These are phyloP conservation scores for Kazachstania martiniae DNA, from an alignment of 805 yeast species.

Conservation along the genomic window DNA sequence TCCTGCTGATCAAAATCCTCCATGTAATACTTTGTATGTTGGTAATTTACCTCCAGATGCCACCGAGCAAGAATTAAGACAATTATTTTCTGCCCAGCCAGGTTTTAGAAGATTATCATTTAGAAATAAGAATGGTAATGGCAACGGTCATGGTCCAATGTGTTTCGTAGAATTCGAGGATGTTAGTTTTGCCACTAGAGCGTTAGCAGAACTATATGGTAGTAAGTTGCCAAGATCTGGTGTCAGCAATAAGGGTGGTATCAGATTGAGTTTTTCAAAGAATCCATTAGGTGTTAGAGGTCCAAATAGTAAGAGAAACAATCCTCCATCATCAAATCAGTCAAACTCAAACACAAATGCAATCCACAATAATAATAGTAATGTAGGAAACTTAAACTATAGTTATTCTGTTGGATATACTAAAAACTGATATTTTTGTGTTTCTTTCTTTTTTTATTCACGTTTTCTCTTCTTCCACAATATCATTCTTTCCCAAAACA, in stretches of 20 bases:
- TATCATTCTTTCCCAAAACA: background rate
- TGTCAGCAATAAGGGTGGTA: constrained; percentile 63
- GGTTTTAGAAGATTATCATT: constrained; percentile 88
- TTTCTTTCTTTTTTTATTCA: background rate
- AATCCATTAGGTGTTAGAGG: constrained; percentile 97
- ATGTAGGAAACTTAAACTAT: background rate
- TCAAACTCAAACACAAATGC: too few relatives aligned
- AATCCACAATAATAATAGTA: too few relatives aligned
- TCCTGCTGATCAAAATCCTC: constrained; percentile 97
- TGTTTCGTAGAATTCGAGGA: constrained; percentile 97
- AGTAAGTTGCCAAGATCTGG: constrained; percentile 67
- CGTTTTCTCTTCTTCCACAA: background rate
- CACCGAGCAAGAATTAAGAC: constrained; percentile 77
- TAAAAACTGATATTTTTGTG: background rate
- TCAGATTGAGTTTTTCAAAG: constrained; percentile 80
- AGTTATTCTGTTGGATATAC: background rate
- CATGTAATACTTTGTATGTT: constrained; percentile 89
- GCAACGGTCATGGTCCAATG: constrained; percentile 79
- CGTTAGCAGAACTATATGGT: constrained; percentile 86
- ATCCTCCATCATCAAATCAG: constrained; percentile 3
- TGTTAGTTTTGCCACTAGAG: constrained; percentile 80
- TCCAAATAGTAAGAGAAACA: constrained; percentile 32
- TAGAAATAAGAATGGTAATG: constrained; percentile 53
- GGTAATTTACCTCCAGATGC: constrained; percentile 96
- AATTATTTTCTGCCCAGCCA: constrained; percentile 70